Conservation (phyloP, 78 protist genomes). For the Chrysochromulina parva region DNA sequence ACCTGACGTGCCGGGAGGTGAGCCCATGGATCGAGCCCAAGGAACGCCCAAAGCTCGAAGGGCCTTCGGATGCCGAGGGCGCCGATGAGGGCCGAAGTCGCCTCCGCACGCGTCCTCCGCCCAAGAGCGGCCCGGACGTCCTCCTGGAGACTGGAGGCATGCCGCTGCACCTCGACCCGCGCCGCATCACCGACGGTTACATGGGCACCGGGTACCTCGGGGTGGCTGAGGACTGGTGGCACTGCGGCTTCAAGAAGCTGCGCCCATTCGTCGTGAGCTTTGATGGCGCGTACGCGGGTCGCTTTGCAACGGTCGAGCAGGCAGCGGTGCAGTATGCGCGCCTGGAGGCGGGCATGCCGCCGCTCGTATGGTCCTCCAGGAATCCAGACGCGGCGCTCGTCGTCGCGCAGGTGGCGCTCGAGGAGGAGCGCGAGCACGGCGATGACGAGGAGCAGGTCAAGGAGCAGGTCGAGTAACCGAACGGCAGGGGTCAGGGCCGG, state of each 20-base stretch:
- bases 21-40: no score
- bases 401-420: no score
- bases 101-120: no score
- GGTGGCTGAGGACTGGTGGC: background rate
- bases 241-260: background rate
- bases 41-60: no score
- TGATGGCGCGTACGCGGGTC: background rate
- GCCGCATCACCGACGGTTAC: background rate
- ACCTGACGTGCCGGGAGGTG: background rate
- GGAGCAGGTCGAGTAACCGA: no score
- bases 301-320: background rate
- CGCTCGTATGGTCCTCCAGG: background rate
- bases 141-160: background rate
- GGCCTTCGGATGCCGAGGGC: no score
- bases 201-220: background rate
- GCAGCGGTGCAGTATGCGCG: background rate
- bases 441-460: no score
- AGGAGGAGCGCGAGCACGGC: no score
- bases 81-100: no score
- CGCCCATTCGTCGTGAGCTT: background rate
- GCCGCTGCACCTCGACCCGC: background rate
- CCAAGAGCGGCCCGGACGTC: no score
- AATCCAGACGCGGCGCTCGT: no score
- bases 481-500: no score
- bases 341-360: background rate